Evolutionary conservation across 768 basidiomycete genomes (phyloP).

Genomic region (Xerocomus brunneocitrinus): DNA sequence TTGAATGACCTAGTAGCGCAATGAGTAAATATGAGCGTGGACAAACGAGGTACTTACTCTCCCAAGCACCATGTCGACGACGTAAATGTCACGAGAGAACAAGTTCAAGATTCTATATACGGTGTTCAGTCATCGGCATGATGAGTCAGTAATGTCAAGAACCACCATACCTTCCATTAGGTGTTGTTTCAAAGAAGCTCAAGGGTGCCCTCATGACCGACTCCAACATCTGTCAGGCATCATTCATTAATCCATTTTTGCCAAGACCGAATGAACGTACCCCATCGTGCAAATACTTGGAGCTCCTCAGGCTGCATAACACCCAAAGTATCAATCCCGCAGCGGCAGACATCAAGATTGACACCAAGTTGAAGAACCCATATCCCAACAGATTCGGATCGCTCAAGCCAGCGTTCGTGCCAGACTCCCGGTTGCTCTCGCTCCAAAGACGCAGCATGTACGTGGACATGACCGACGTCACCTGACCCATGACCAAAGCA

Average conservation of each 20-base stretch:
- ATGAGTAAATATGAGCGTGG: not conserved
- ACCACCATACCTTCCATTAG: conserved; percentile 63
- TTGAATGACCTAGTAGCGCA: conserved; percentile 48
- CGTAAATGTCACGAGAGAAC: conserved; percentile 86
- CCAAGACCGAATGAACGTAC: conserved; percentile 35
- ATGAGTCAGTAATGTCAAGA: not conserved
- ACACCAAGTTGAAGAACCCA: conserved; percentile 60
- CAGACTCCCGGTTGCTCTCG: conserved; percentile 63
- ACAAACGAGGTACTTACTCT: conserved; percentile 36
- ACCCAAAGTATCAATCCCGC: conserved; percentile 71
- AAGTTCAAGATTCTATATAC: conserved; percentile 79
- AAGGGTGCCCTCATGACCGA: conserved; percentile 80
- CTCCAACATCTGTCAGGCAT: conserved; percentile 56
- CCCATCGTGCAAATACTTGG: conserved; percentile 70
- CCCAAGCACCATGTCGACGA: conserved; percentile 79
- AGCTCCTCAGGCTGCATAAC: conserved; percentile 68
- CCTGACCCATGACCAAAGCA: conserved; percentile 52
- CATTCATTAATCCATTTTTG: not conserved
- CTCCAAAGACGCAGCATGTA: conserved; percentile 78
- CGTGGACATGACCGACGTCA: conserved; percentile 53
- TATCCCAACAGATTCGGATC: conserved; percentile 58
- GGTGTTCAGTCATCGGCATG: not conserved
- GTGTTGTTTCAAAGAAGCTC: conserved; percentile 88
- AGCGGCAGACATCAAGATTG: conserved; percentile 49
- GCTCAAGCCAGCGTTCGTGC: conserved; percentile 53